A percentile compares a stretch with the other conserved stretches of the same genome.
phyloP scores from a whole-genome alignment of 116 monocot species.

The Dioscorea cayenensis region DNA sequence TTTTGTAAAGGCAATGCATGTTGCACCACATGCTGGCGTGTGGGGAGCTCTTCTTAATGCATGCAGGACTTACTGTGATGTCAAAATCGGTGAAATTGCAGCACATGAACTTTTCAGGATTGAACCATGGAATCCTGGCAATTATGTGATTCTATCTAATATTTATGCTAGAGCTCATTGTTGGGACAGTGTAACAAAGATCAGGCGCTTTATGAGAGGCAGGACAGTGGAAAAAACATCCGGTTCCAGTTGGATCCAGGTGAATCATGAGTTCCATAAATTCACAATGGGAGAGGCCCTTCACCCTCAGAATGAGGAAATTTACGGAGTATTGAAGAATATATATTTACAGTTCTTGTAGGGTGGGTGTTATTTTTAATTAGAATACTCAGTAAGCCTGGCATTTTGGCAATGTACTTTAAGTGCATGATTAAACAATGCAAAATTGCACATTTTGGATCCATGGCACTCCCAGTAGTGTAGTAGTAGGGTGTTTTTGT shows the following conservation, averaged over 20 bases:
- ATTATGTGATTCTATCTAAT: constrained; percentile 45
- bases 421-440: too few species aligned
- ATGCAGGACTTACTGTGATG: constrained; percentile 14
- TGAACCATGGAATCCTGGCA: constrained; percentile 38
- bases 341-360: constrained; percentile 13
- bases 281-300: constrained; percentile 18
- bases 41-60: constrained; percentile 55
- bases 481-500: too few species aligned
- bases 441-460: too few species aligned
- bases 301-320: constrained; percentile 8
- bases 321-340: constrained; percentile 19
- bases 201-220: constrained; percentile 27
- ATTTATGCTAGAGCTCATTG: constrained; percentile 24
- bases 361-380: neutral
- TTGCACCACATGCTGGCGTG: constrained; percentile 34
- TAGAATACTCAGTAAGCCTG: too few species aligned
- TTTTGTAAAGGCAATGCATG: constrained; percentile 19
- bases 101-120: constrained; percentile 24
- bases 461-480: too few species aligned
- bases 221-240: constrained; percentile 18
- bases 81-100: constrained; percentile 20
- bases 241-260: constrained; percentile 37
- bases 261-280: constrained; percentile 15
- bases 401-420: too few species aligned
- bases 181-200: constrained; percentile 25